These are phyloP conservation scores for Isatis tinctoria DNA, from an alignment of 345 rosid species.

Conservation along the genomic window DNA sequence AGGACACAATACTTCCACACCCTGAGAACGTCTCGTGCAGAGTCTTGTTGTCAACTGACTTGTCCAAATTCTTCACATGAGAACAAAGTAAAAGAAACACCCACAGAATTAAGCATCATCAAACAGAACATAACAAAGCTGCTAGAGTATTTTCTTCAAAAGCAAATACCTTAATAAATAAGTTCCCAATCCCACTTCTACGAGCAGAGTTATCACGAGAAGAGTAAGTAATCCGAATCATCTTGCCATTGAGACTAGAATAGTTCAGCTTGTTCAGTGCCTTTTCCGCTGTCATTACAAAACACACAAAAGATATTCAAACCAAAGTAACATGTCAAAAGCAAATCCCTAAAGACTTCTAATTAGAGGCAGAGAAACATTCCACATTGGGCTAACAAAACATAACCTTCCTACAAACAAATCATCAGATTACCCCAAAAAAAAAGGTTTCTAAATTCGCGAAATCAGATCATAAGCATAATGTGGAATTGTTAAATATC, in stretches of 20 bases:
- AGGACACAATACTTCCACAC: conserved; percentile 64
- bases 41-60: conserved; percentile 73
- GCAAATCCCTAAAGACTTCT: background rate
- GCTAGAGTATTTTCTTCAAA: background rate
- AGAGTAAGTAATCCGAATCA: conserved; percentile 82
- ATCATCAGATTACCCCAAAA: background rate
- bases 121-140: background rate
- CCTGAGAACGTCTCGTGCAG: conserved; percentile 62
- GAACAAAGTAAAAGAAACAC: background rate
- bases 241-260: conserved; percentile 61
- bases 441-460: background rate
- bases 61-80: conserved; percentile 62
- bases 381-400: background rate
- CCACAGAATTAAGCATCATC: background rate
- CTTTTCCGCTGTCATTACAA: conserved; percentile 54
- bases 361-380: too few relatives aligned
- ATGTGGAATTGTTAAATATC: background rate
- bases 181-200: conserved; percentile 73
- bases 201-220: conserved; percentile 69
- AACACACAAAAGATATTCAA: background rate
- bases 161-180: conserved; percentile 54
- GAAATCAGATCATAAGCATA: background rate
- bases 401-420: background rate
- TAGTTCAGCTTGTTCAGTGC: conserved; percentile 78
- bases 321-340: background rate